Evolutionary conservation across 2,329 filamentous ascomycete species (phyloP).

Genomic region (Penicillium sp.): DNA sequence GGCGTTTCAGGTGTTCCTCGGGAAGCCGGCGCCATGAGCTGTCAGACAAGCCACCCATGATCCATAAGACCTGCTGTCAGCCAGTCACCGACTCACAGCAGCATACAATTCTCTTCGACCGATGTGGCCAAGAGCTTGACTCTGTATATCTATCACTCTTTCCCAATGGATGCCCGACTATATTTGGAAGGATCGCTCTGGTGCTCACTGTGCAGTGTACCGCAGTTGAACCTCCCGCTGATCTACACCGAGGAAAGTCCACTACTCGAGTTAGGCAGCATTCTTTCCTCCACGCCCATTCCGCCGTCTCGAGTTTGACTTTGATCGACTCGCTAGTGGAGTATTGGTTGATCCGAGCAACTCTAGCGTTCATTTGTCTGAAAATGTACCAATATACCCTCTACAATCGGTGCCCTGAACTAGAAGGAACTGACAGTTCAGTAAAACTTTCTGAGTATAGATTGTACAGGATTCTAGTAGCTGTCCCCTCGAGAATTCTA

Average conservation of each 20-base stretch:
- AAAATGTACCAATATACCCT: conserved; percentile 5
- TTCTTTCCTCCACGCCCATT: background rate
- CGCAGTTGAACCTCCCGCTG: background rate
- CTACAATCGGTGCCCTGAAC: no score
- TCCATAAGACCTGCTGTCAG: background rate
- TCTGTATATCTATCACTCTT: background rate
- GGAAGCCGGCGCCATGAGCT: background rate
- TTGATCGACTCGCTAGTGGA: background rate
- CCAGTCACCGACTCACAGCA: no score
- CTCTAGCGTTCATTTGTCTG: background rate
- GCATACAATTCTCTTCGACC: background rate
- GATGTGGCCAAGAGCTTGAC: no score
- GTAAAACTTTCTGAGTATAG: no score
- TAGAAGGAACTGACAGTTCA: no score
- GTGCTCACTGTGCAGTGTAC: no score
- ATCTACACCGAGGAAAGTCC: background rate
- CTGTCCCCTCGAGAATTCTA: background rate
- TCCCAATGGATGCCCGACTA: background rate
- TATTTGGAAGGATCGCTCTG: background rate
- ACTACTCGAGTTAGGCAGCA: background rate
- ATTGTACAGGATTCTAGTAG: no score
- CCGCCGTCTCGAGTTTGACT: background rate
- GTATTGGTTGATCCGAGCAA: background rate
- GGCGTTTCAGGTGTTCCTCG: background rate
- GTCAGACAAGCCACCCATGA: background rate